These are phyloP conservation scores for Chlamydomonas asymmetrica DNA, from an alignment of 139 green algal species.

Conservation along the genomic window DNA sequence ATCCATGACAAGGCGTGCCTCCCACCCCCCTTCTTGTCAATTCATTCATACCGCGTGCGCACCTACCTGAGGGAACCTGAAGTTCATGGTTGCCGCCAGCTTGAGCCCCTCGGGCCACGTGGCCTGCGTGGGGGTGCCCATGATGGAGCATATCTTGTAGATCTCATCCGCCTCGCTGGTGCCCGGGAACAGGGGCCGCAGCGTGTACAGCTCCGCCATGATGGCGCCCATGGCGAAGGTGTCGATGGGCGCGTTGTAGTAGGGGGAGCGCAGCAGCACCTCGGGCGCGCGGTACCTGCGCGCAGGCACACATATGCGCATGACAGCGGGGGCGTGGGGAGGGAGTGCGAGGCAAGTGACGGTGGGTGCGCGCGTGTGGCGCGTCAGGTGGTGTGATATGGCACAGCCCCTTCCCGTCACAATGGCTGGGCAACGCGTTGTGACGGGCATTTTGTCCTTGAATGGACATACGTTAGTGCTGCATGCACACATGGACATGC, in stretches of 20 bases:
- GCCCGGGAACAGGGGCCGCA: conserved; percentile 87
- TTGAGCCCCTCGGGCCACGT: conserved; percentile 87
- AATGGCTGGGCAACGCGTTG: too few species aligned
- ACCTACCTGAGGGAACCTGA: conserved; percentile 76
- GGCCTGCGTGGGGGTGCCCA: conserved; percentile 82
- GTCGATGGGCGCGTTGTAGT: conserved; percentile 89
- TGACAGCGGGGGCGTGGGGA: too few species aligned
- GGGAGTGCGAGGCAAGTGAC: too few species aligned
- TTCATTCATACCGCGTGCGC: too few species aligned
- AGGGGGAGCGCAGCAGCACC: conserved; percentile 86
- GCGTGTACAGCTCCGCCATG: conserved; percentile 93
- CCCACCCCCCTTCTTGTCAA: too few species aligned
- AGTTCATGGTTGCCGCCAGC: conserved; percentile 84
- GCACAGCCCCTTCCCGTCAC: neutral
- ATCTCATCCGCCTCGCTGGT: conserved; percentile 87
- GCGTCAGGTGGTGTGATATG: neutral
- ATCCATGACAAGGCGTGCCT: too few species aligned
- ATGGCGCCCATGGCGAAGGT: conserved; percentile 93
- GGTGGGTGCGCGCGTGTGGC: neutral
- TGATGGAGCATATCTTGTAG: conserved; percentile 89
- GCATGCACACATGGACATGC: too few species aligned
- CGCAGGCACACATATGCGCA: neutral
- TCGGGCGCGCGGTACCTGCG: conserved; percentile 69
- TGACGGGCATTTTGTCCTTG: too few species aligned
- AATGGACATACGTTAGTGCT: too few species aligned